phyloP scores from a whole-genome alignment of 177 flowering plant species.

The Vitis hybrid region DNA sequence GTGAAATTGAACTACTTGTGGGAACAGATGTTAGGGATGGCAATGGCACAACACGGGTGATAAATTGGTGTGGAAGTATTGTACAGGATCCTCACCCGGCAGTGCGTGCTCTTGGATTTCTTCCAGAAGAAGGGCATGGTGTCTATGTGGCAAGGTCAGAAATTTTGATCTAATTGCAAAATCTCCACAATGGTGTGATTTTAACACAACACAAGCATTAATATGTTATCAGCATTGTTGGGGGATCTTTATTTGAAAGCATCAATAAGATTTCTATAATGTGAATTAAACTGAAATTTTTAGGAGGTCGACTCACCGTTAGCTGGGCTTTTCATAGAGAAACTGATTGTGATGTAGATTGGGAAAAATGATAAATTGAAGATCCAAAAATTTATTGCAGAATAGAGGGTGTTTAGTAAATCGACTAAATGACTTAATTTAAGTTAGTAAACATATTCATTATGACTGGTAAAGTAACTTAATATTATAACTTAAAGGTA shows the following conservation, averaged over 20 bases:
- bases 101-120: constrained; percentile 92
- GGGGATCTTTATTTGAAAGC: constrained; percentile 1
- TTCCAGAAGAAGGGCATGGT: constrained; percentile 97
- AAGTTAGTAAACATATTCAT: too few relatives aligned
- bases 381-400: too few relatives aligned
- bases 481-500: too few relatives aligned
- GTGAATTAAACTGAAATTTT: not conserved
- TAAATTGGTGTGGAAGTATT: constrained; percentile 94
- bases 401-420: too few relatives aligned
- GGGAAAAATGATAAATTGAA: too few relatives aligned
- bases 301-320: not conserved
- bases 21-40: constrained; percentile 96
- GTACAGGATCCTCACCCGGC: constrained; percentile 92
- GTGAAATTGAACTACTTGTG: constrained; percentile 69
- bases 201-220: not conserved
- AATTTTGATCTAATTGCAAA: not conserved
- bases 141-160: constrained; percentile 92
- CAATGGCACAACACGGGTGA: constrained; percentile 76
- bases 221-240: not conserved
- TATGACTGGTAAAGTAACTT: too few relatives aligned
- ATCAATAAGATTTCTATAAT: not conserved
- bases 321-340: not conserved
- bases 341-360: too few relatives aligned
- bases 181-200: not conserved
- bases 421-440: too few relatives aligned